Evolutionary conservation across 2,329 filamentous ascomycete species (phyloP).

Genomic region (Botryotinia narcissicola): DNA sequence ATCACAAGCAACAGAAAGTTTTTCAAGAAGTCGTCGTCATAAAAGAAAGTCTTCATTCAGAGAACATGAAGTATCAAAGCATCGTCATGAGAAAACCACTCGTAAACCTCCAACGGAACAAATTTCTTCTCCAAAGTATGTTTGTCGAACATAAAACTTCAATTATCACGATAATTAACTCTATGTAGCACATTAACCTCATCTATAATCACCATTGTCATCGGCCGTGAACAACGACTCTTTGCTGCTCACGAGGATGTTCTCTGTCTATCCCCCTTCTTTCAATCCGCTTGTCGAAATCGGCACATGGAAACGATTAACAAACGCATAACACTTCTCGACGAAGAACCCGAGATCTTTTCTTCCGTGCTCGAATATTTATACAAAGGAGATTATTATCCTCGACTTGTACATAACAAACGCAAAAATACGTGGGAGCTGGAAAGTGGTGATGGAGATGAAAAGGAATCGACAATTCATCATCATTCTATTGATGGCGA

Average conservation of each 20-base stretch:
- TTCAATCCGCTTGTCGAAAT: conserved; percentile 61
- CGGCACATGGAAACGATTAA: conserved; percentile 59
- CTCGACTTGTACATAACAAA: conserved; percentile 79
- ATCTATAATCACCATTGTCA: conserved; percentile 74
- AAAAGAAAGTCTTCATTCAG: conserved; percentile 37
- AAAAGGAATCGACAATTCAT: conserved; percentile 66
- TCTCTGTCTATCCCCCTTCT: conserved; percentile 75
- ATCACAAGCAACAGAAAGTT: conserved; percentile 37
- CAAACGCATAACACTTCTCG: conserved; percentile 75
- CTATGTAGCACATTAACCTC: conserved; percentile 54
- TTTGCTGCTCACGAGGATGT: conserved; percentile 91
- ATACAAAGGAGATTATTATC: conserved; percentile 83
- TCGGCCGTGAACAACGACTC: conserved; percentile 78
- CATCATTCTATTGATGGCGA: conserved; percentile 62
- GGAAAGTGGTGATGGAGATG: conserved; percentile 63
- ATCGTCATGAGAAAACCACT: conserved; percentile 33
- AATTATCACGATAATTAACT: conserved; percentile 24
- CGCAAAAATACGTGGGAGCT: conserved; percentile 76
- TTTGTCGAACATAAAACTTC: conserved; percentile 3
- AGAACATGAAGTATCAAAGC: conserved; percentile 40
- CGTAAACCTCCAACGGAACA: conserved; percentile 35
- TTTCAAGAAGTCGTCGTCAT: conserved; percentile 34
- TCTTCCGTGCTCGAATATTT: conserved; percentile 87
- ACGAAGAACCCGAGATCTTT: conserved; percentile 88
- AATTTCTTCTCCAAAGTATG: conserved; percentile 31